Percentiles rank a stretch among this genome's conserved stretches.
These are phyloP conservation scores for Dothistroma septosporum DNA, from an alignment of 2,329 filamentous ascomycete genomes.

Conservation along the genomic window DNA sequence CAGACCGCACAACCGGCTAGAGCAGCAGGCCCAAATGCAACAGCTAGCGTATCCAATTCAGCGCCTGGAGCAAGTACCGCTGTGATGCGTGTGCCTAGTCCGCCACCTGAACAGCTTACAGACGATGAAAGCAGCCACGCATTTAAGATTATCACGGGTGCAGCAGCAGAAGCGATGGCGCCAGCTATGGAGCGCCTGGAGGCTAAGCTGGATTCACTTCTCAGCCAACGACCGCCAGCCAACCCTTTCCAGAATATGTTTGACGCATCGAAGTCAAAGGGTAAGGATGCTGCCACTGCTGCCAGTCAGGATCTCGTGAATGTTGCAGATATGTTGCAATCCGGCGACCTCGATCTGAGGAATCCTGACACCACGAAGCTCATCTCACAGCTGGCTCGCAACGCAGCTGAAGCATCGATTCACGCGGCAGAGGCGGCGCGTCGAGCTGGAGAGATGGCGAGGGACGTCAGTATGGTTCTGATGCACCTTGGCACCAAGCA, in stretches of 20 bases:
- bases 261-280: background rate
- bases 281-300: constrained; percentile 4
- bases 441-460: constrained; percentile 14
- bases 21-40: background rate
- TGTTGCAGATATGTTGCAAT: constrained; percentile 7
- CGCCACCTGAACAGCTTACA: constrained; percentile 7
- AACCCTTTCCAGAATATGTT: background rate
- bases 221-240: background rate
- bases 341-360: background rate
- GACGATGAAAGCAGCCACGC: constrained; percentile 6
- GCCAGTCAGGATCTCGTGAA: background rate
- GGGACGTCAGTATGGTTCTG: constrained; percentile 11
- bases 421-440: constrained; percentile 13
- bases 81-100: constrained; percentile 1
- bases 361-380: constrained; percentile 4
- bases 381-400: constrained; percentile 10
- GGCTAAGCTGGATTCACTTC: constrained; percentile 9
- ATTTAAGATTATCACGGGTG: constrained; percentile 9
- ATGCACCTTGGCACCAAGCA: constrained; percentile 5
- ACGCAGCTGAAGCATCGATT: constrained; percentile 13
- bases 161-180: constrained; percentile 10
- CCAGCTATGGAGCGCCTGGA: constrained; percentile 11
- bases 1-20: background rate
- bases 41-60: background rate
- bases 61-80: background rate